Percentiles rank a stretch among this genome's conserved stretches.
phyloP scores from a whole-genome alignment of 2,329 filamentous ascomycete species.

The Colletotrichum incanum region DNA sequence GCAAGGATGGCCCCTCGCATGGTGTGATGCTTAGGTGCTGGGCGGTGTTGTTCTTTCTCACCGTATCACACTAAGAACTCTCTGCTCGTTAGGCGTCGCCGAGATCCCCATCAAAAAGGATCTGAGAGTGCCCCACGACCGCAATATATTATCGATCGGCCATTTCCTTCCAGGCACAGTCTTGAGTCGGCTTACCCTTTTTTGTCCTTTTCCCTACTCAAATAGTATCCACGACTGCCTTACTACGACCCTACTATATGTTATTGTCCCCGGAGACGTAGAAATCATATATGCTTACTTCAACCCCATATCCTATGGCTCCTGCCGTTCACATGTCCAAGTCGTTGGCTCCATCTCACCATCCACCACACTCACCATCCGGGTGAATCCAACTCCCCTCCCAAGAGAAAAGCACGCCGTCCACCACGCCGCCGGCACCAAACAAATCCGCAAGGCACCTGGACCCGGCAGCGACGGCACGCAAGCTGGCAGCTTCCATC shows the following conservation, averaged over 20 bases:
- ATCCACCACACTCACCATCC: neutral
- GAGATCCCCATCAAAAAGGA: constrained; percentile 10
- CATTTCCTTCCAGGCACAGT: neutral
- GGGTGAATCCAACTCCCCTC: neutral
- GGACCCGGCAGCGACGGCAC: neutral
- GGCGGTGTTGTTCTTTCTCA: constrained; percentile 10
- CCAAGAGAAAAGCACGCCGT: neutral
- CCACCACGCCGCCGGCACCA: neutral
- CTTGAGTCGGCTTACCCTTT: neutral
- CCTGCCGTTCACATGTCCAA: constrained; percentile 4
- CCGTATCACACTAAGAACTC: neutral
- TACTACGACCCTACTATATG: neutral
- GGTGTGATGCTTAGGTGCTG: constrained; percentile 23
- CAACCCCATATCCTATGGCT: neutral
- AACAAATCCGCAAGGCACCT: neutral
- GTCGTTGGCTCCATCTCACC: neutral
- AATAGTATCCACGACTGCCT: too few species aligned
- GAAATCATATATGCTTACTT: constrained; percentile 14
- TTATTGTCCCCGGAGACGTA: neutral
- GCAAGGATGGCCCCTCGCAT: constrained; percentile 26
- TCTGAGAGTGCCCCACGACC: constrained; percentile 10
- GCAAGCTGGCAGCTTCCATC: neutral
- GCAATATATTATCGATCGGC: constrained; percentile 11
- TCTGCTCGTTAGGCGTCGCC: constrained; percentile 9
- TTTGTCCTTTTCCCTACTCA: neutral